phyloP scores from a whole-genome alignment of 345 rosid genomes.

The Rhodomyrtus tomentosa region DNA sequence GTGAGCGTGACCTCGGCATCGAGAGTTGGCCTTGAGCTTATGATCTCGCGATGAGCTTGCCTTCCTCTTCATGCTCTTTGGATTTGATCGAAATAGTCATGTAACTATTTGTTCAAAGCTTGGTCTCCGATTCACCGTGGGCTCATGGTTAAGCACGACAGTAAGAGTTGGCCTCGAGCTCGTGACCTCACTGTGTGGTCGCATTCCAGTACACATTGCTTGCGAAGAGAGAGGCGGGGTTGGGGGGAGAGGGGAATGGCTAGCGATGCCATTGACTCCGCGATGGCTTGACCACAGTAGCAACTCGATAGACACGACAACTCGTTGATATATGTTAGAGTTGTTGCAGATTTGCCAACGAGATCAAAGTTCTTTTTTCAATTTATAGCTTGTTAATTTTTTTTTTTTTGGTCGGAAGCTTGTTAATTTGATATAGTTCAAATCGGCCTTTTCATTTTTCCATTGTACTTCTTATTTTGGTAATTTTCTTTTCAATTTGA shows the following conservation, averaged over 20 bases:
- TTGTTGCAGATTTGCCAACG: neutral
- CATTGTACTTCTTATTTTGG: neutral
- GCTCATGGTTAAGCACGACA: neutral
- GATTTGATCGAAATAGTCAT: neutral
- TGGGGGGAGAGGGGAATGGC: neutral
- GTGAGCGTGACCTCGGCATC: too few species aligned
- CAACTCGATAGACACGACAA: neutral
- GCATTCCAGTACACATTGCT: neutral
- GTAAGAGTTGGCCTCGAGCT: neutral
- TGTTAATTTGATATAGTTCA: neutral
- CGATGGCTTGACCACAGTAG: neutral
- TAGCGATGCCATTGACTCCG: rapidly evolving
- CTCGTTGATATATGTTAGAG: neutral
- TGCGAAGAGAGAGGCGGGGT: neutral
- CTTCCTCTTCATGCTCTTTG: neutral
- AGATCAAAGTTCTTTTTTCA: neutral
- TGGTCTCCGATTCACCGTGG: neutral
- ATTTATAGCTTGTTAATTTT: too few species aligned
- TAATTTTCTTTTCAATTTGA: too few species aligned
- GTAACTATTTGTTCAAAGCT: neutral
- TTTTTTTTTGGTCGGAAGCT: too few species aligned
- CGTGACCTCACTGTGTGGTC: neutral
- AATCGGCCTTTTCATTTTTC: neutral
- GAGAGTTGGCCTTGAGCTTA: too few species aligned
- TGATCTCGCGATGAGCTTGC: too few species aligned